phyloP scores from a whole-genome alignment of 2,329 filamentous ascomycete genomes.

The Periconia digitata region DNA sequence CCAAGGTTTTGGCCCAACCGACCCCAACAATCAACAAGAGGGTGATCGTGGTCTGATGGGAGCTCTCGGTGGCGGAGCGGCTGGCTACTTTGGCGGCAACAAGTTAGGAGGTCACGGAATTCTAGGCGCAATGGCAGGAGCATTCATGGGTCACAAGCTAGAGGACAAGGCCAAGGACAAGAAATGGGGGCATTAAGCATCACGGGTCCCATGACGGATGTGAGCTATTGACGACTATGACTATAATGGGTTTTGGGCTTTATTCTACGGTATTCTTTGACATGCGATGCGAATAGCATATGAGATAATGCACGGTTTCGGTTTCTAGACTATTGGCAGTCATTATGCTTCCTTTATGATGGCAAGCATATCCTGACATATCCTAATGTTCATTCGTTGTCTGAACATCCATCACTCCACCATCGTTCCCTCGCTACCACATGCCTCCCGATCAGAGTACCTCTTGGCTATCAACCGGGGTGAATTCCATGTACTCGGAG shows the following conservation, averaged over 20 bases:
- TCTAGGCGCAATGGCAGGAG: conserved; percentile 60
- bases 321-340: not conserved
- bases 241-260: not conserved
- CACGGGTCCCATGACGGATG: conserved; percentile 1
- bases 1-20: conserved; percentile 46
- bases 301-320: not conserved
- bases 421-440: no score
- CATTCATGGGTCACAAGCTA: conserved; percentile 57
- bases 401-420: not conserved
- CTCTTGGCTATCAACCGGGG: not conserved
- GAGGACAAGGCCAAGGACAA: conserved; percentile 59
- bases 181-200: conserved; percentile 28
- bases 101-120: conserved; percentile 59
- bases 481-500: not conserved
- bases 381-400: not conserved
- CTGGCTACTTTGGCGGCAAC: conserved; percentile 58
- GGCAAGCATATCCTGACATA: not conserved
- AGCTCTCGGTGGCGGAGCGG: conserved; percentile 58
- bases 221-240: not conserved
- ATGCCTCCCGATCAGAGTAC: not conserved
- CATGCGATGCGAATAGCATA: not conserved
- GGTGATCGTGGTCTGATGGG: conserved; percentile 61
- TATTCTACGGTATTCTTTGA: not conserved
- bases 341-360: not conserved
- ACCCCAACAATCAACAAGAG: conserved; percentile 51